Base-by-base conservation (phyloP, 1,139 yeast species). In the Debaryomyces sp. region DNA sequence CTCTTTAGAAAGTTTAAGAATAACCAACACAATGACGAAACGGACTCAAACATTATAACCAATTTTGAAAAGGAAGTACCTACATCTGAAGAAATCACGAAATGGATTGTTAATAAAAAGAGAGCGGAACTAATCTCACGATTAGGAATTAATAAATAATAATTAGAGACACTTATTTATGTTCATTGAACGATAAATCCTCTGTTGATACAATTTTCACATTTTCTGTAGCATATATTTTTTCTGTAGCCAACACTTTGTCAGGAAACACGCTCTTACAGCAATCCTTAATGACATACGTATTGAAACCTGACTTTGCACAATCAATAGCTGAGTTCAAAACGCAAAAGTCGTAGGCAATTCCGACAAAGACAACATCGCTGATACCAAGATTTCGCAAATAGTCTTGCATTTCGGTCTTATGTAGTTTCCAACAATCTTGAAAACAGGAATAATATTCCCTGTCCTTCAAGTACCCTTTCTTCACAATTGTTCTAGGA, bases 381-480 rank as follows among this genome's bases (percentile, higher is more conserved):
- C 80, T 75, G 37, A 89, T 80, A 0, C 66, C 70, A 29, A 72
- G 55, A 0, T 71, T 60, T 24, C 61, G 63, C 53, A 92, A 72
- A 37, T 75, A 66, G 1, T 63, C 64, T 46, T 77, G 74, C 55
- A 92, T 70, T 49, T 84, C 94, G 0, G 97, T 91, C 43, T 81
- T 73, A 58, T 87, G 85, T 30, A 80, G 58, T 22, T 82, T 78
- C 95, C 96, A 89, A 26, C 82, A 76, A 64, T 92, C 98, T 47
- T 78, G 73, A 63, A 92, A 91, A 36, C 96, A 92, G n/a, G 96
- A 89, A 61, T 91, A 92, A 64, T 86, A 90, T 62, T 92, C 98
- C 21, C 95, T 68, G 57, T 89, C 92, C 23, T 70, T 70, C 29
- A 85, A 65, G 50, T 74, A 78, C 0, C 97, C 98, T 66, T 92